Evolutionary conservation across 352 stramenopile species (phyloP), one percentile per base, ranked within the genome.

Genomic region (Achlya hypogyna): DNA sequence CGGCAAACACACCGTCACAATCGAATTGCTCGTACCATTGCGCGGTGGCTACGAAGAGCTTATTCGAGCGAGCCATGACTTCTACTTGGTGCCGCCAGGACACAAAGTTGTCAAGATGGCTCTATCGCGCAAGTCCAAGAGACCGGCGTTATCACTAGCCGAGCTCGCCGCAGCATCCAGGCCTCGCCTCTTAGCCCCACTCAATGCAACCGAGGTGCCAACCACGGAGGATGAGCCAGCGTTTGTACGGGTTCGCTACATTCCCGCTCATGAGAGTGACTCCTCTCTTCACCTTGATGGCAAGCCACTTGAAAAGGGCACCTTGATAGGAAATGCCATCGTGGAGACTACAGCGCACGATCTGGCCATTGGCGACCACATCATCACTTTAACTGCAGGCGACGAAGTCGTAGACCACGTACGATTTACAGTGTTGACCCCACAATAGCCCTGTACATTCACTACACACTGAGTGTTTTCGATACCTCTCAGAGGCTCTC

Each of bases 81-180:
- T 53, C 56, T 20, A 25, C 3, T 29, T 25, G 4, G 35, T 51
- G 18, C 56, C 56, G 6, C 18, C 20, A 9, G 56, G 56, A n/a
- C 22, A 25, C n/a, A 40, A 25, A n/a, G 29, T 64, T 20, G 56
- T 64, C 23, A 64, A 64, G 25, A 18, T 64, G 23, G 42, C 22
- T 2, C 23, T 64, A 5, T 25, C 52, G 49, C 14, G 2, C 49
- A 12, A 20, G 18, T n/a, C 16, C 16, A 2, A 10, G n/a, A 3
- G 25, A 3, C 16, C 14, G 8, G 8, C 6, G 25, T 20, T 56
- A n/a, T 45, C 49, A 10, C 31, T 56, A 1, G 25, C 14, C 25
- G 2, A 3, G 25, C 49, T 56, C 31, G 31, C 25, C 31, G 31
- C 49, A 4, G 31, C 49, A 20, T 56, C 49, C 2, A 12, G 49